Percentiles rank a stretch among this genome's conserved stretches.
phyloP scores from a whole-genome alignment of 345 rosid genomes.

The Brassica nigra region DNA sequence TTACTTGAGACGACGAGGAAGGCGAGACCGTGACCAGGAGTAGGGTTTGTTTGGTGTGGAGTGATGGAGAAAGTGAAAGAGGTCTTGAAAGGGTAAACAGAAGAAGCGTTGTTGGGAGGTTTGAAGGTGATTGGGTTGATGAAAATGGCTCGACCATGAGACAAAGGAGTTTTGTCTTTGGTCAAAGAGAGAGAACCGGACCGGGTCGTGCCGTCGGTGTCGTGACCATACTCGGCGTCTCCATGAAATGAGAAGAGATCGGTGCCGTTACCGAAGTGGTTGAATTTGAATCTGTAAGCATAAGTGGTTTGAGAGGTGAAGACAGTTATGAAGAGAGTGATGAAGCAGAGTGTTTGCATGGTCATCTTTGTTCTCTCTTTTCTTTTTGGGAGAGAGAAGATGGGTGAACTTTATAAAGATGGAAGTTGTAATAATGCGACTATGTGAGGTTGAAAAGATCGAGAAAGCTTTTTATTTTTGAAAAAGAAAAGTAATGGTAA shows the following conservation, averaged over 20 bases:
- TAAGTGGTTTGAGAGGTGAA: slow-evolving; percentile 4
- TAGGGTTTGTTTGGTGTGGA: slow-evolving; percentile 24
- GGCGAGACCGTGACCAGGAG: slow-evolving; percentile 36
- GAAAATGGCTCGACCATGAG: slow-evolving; percentile 39
- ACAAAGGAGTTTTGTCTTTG: slow-evolving; percentile 23
- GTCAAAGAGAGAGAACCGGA: slow-evolving; percentile 23
- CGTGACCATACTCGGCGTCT: slow-evolving; percentile 27
- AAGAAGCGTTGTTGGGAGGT: slow-evolving; percentile 10
- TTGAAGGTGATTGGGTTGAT: slow-evolving; percentile 25
- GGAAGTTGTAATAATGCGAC: background rate
- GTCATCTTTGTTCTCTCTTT: slow-evolving; percentile 8
- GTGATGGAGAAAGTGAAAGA: slow-evolving; percentile 47
- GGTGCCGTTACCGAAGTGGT: slow-evolving; percentile 27
- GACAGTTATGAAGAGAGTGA: slow-evolving; percentile 9
- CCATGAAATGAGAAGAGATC: slow-evolving; percentile 17
- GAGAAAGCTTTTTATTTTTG: background rate
- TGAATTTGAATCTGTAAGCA: slow-evolving; percentile 34
- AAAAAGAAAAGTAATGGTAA: background rate
- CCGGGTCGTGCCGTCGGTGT: slow-evolving; percentile 22
- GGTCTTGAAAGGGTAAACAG: slow-evolving; percentile 33
- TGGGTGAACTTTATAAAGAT: slow-evolving; percentile 17
- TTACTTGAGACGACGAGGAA: slow-evolving; percentile 28
- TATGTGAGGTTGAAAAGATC: slow-evolving; percentile 13
- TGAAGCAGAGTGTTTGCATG: slow-evolving; percentile 17
- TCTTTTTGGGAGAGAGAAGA: background rate